Conservation (phyloP, 345 rosid species). For the Boechera stricta region DNA sequence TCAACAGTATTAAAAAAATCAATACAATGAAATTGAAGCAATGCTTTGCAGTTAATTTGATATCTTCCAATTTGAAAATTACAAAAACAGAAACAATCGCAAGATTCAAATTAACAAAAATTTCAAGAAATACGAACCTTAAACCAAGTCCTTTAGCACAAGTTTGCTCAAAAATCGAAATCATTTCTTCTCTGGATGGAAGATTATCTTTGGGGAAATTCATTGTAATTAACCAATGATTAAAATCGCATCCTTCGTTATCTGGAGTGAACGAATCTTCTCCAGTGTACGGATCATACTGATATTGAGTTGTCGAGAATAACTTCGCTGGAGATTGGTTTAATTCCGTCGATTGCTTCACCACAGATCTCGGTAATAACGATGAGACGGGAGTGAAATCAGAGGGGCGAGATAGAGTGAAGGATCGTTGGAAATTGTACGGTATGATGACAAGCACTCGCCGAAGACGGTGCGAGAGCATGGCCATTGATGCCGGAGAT, state of each 20-base stretch:
- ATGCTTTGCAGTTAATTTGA: not conserved
- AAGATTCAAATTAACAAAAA: not conserved
- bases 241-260: conserved; percentile 86
- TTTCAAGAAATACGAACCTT: conserved; percentile 48
- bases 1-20: not conserved
- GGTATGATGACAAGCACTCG: conserved; percentile 49
- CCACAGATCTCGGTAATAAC: conserved; percentile 5
- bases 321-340: conserved; percentile 31
- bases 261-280: conserved; percentile 75
- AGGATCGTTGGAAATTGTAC: conserved; percentile 41
- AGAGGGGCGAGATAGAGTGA: conserved; percentile 26
- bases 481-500: conserved; percentile 49
- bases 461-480: conserved; percentile 56
- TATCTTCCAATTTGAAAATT: not conserved
- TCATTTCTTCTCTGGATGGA: conserved; percentile 72
- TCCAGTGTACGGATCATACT: conserved; percentile 57
- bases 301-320: conserved; percentile 41
- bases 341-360: conserved; percentile 32
- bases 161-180: conserved; percentile 68
- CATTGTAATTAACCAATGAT: conserved; percentile 88
- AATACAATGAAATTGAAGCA: too few species aligned
- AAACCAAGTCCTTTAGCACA: conserved; percentile 84
- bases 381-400: not conserved
- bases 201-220: conserved; percentile 67
- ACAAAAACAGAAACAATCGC: not conserved